Evolutionary conservation across 306 rosid species (phyloP), one percentile per base, ranked within the genome.

Genomic region (Myrica gale): DNA sequence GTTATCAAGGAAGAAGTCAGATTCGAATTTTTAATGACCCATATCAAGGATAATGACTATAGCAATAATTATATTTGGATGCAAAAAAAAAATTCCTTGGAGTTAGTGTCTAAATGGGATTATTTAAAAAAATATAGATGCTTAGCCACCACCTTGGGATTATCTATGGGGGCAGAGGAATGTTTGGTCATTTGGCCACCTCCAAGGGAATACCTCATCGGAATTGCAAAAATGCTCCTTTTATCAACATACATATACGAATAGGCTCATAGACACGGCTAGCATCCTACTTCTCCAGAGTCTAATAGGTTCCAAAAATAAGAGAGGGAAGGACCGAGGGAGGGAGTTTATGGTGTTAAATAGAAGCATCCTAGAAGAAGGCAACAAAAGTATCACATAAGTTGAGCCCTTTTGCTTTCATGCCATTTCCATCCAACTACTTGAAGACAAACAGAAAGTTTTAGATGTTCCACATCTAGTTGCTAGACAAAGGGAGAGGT

Each of bases 171-270:
- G 41, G 79, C 66, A 60, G 68, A 61, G 61, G 86, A 83, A 83
- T 83, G 81, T 83, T 74, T 74, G 76, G 80, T 57, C 69, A 80
- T 72, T 75, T 83, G 77, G 75, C 74, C 11, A 43, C 63, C 69
- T 20, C 21, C 15, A 8, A 56, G 62, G 62, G 62, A 7, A 20
- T 56, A 58, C 41, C 23, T 42, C 5, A 8, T 70, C 71, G 80
- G 79, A 50, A 76, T 66, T 32, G 37, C 69, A 70, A 58, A 71
- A 32, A 52, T 9, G 62, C 41, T 58, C 45, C 50, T 20, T 23
- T 58, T 73, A 68, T 76, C 70, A 68, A 82, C 47, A 65, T 65
- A 48, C 50, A 26, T 2, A 26, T 41, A 65, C 13, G 15, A n/a
- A 61, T 62, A 15, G 45, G 17, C 43, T 62, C 13, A 1, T 15